Percentiles rank a stretch among this genome's conserved stretches.
Conservation (phyloP, 176 grass and related monocot genomes). For the Juncus inflexus region DNA sequence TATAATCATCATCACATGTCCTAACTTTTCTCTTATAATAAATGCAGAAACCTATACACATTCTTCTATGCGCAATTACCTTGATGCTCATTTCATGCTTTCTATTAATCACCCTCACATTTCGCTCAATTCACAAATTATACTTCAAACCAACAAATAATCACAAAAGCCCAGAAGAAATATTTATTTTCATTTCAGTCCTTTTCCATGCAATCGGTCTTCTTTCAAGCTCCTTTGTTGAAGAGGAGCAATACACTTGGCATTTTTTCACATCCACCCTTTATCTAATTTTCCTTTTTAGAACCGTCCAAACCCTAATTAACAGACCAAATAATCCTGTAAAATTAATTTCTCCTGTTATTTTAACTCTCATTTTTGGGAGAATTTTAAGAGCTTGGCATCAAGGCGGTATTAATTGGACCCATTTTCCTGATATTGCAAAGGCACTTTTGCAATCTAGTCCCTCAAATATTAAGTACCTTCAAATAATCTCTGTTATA, state of each 20-base stretch:
- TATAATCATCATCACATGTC: conserved; percentile 32
- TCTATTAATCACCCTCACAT: conserved; percentile 34
- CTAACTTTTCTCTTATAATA: conserved; percentile 19
- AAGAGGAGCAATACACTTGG: conserved; percentile 99
- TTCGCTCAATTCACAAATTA: conserved; percentile 35
- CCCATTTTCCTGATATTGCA: conserved; percentile 83
- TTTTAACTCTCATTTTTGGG: conserved; percentile 64
- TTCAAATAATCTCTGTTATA: conserved; percentile 63
- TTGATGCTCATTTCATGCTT: conserved; percentile 69
- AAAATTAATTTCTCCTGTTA: conserved; percentile 34
- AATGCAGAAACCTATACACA: conserved; percentile 78
- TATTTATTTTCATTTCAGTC: conserved; percentile 57
- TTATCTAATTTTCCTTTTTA: conserved; percentile 74
- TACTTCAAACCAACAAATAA: conserved; percentile 26
- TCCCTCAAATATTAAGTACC: conserved; percentile 51
- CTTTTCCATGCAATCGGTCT: conserved; percentile 61
- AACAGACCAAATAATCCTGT: conserved; percentile 33
- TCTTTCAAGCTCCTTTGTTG: conserved; percentile 88
- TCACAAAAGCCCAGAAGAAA: conserved; percentile 52
- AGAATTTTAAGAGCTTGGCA: conserved; percentile 93
- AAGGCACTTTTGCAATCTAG: conserved; percentile 57
- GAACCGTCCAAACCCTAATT: conserved; percentile 40
- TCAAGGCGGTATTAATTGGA: conserved; percentile 94
- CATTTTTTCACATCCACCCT: conserved; percentile 82
- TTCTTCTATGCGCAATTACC: conserved; percentile 55